These are phyloP conservation scores for Suillus decipiens DNA, from an alignment of 768 basidiomycete genomes.

Conservation along the genomic window DNA sequence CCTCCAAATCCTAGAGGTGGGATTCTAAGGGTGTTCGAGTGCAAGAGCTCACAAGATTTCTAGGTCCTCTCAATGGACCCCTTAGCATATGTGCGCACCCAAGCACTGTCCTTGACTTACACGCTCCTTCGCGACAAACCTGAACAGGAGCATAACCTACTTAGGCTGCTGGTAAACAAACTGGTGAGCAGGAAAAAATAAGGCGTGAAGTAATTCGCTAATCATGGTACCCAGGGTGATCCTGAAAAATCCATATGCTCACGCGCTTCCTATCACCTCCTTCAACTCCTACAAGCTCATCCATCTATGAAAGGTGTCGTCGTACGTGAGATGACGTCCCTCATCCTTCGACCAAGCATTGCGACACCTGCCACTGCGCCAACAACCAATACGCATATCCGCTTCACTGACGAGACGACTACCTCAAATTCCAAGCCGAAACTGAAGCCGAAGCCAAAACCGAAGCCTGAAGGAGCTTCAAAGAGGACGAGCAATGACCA, in stretches of 20 bases:
- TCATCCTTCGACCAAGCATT: slow-evolving; percentile 61
- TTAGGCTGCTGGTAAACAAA: slow-evolving; percentile 92
- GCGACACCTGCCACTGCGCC: slow-evolving; percentile 36
- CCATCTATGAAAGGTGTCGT: slow-evolving; percentile 92
- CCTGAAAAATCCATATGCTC: slow-evolving; percentile 86
- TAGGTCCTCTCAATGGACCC: slow-evolving; percentile 84
- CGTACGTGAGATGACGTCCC: slow-evolving; percentile 80
- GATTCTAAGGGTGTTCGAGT: slow-evolving; percentile 15
- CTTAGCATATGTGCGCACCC: slow-evolving; percentile 84
- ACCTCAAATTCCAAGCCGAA: slow-evolving; percentile 1
- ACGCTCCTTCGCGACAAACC: slow-evolving; percentile 86
- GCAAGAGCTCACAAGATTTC: slow-evolving; percentile 9
- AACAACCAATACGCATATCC: slow-evolving; percentile 46
- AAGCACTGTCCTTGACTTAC: slow-evolving; percentile 75
- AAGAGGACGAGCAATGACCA: slow-evolving; percentile 61
- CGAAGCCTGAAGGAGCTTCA: slow-evolving; percentile 26
- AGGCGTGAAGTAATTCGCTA: neutral
- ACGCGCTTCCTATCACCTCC: slow-evolving; percentile 84
- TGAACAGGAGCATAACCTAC: slow-evolving; percentile 96
- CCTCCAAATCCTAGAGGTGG: slow-evolving; percentile 86
- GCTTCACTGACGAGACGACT: slow-evolving; percentile 45
- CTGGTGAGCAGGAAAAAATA: slow-evolving; percentile 52
- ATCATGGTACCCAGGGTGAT: slow-evolving; percentile 63
- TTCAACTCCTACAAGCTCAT: slow-evolving; percentile 87
- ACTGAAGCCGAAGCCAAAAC: slow-evolving; percentile 17